Conservation (phyloP, 805 yeast genomes). For the Candida arabinofermentans region DNA sequence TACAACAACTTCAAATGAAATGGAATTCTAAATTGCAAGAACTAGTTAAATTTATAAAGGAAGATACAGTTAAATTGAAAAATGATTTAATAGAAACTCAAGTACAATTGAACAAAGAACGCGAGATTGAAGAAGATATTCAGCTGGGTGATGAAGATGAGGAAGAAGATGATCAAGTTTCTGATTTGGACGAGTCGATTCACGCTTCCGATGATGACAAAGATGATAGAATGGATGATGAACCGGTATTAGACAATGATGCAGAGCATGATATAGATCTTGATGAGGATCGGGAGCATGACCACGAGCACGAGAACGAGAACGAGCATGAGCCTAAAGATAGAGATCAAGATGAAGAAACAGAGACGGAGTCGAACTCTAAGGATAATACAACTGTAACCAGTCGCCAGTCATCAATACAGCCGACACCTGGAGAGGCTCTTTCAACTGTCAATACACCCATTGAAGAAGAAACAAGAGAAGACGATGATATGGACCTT, state of each 20-base stretch:
- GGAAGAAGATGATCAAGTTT: slow-evolving; percentile 13
- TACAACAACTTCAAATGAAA: slow-evolving; percentile 23
- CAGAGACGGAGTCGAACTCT: not conserved
- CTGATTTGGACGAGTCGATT: slow-evolving; percentile 4
- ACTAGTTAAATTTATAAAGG: slow-evolving; percentile 19
- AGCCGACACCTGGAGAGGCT: not conserved
- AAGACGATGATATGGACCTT: slow-evolving; percentile 11
- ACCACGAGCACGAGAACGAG: not conserved
- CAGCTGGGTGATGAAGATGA: slow-evolving; percentile 14
- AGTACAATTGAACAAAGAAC: slow-evolving; percentile 14
- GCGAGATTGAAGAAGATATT: slow-evolving; percentile 9
- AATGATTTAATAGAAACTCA: slow-evolving; percentile 6
- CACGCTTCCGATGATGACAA: slow-evolving; percentile 4
- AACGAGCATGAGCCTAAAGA: not conserved
- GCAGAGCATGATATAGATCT: slow-evolving; percentile 3
- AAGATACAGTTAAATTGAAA: slow-evolving; percentile 18
- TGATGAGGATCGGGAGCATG: not conserved
- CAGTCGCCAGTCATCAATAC: not conserved
- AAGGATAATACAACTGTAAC: not conserved
- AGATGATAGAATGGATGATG: slow-evolving; percentile 8
- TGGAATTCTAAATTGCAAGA: slow-evolving; percentile 26
- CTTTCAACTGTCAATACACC: not conserved
- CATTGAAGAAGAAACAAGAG: not conserved
- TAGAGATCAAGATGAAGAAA: not conserved
- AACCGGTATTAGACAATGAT: no score